Conservation (phyloP, 805 yeast species). For the Wickerhamiella azyma region DNA sequence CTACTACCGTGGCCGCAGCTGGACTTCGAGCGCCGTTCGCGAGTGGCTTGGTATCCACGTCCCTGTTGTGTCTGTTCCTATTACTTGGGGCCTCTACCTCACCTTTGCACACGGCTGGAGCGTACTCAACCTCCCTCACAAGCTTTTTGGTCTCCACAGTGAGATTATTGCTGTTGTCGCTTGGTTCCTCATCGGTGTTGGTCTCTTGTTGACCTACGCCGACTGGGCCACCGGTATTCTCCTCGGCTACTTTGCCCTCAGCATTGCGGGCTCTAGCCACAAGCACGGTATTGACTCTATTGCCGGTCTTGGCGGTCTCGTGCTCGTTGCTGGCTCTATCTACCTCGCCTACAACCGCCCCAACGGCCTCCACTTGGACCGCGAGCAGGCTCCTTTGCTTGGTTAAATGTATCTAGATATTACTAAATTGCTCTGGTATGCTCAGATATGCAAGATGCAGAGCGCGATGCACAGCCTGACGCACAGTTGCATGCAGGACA, state of each 20-base stretch:
- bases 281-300: neutral
- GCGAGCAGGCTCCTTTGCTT: conserved; percentile 4
- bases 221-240: conserved; percentile 63
- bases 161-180: conserved; percentile 70
- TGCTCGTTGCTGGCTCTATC: neutral
- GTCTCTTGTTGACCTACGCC: conserved; percentile 42
- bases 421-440: no score
- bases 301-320: neutral
- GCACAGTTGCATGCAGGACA: no score
- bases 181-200: conserved; percentile 50
- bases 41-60: conserved; percentile 50
- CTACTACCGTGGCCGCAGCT: conserved; percentile 49
- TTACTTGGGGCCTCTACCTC: conserved; percentile 59
- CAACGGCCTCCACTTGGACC: neutral
- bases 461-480: neutral
- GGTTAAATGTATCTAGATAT: neutral
- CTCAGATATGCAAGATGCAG: no score
- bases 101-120: conserved; percentile 73
- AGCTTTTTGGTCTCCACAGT: conserved; percentile 47
- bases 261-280: conserved; percentile 36
- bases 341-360: conserved; percentile 2
- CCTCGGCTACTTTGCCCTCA: conserved; percentile 44
- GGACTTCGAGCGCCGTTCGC: conserved; percentile 36
- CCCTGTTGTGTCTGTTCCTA: conserved; percentile 59
- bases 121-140: conserved; percentile 46